Conservation (phyloP, 108 stramenopile genomes). For the Nitzschia sp. region DNA sequence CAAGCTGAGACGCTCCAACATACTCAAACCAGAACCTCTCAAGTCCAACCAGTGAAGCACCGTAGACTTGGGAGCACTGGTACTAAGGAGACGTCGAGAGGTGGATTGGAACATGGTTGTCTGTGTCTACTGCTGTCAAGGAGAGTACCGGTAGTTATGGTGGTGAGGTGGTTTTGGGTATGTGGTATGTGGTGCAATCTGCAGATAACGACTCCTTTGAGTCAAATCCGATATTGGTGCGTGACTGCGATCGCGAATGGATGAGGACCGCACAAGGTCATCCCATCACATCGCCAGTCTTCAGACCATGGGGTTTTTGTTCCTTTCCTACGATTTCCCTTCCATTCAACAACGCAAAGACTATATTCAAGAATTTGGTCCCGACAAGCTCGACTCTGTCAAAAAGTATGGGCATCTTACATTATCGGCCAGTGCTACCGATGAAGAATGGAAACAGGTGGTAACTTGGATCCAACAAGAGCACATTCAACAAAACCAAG, state of each 20-base stretch:
- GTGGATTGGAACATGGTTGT: too few relatives aligned
- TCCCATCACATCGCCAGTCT: too few relatives aligned
- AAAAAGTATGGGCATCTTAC: constrained; percentile 5
- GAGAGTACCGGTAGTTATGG: too few relatives aligned
- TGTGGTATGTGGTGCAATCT: too few relatives aligned
- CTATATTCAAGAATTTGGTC: constrained; percentile 6
- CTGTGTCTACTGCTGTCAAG: too few relatives aligned
- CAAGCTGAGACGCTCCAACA: constrained; percentile 73
- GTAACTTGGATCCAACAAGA: background rate
- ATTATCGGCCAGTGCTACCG: constrained; percentile 15
- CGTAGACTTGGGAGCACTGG: background rate
- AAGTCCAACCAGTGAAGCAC: constrained; percentile 56
- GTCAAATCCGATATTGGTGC: too few relatives aligned
- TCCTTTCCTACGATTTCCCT: constrained; percentile 21
- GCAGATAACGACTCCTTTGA: too few relatives aligned
- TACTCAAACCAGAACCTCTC: constrained; percentile 63
- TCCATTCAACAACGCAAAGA: background rate
- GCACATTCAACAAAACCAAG: background rate
- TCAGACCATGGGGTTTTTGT: constrained; percentile 8
- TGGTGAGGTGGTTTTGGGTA: too few relatives aligned
- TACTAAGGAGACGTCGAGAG: background rate
- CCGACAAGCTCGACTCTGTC: too few relatives aligned
- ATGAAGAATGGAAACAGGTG: constrained; percentile 28
- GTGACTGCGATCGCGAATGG: too few relatives aligned
- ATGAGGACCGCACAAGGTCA: too few relatives aligned